These are phyloP conservation scores for Dioscorea dumetorum DNA, from an alignment of 106 monocot genomes.

Conservation along the genomic window DNA sequence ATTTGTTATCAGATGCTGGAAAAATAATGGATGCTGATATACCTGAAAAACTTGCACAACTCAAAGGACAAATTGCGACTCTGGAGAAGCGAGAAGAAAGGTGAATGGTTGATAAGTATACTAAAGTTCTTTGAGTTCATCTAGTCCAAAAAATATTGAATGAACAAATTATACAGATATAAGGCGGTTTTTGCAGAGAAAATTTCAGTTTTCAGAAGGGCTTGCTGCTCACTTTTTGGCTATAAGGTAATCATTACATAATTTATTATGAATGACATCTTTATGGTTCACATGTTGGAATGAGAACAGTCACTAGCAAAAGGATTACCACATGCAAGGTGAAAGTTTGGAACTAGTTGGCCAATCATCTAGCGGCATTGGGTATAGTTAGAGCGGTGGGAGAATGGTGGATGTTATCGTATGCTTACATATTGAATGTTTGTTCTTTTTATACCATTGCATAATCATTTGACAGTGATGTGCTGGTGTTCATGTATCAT, in stretches of 20 bases:
- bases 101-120: slow-evolving; percentile 15
- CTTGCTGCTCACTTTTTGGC: slow-evolving; percentile 95
- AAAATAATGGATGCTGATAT: slow-evolving; percentile 57
- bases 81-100: slow-evolving; percentile 99
- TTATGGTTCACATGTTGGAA: too few species aligned
- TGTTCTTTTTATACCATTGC: too few species aligned
- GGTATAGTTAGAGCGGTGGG: too few species aligned
- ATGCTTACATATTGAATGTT: too few species aligned
- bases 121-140: neutral
- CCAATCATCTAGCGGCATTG: too few species aligned
- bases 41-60: slow-evolving; percentile 84
- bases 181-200: slow-evolving; percentile 96
- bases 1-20: slow-evolving; percentile 38
- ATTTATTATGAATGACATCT: too few species aligned
- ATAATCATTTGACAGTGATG: too few species aligned
- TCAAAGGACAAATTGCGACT: slow-evolving; percentile 92
- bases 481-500: too few species aligned
- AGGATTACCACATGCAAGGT: too few species aligned
- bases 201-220: slow-evolving; percentile 96
- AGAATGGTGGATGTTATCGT: too few species aligned
- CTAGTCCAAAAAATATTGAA: neutral
- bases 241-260: slow-evolving; percentile 58
- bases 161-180: slow-evolving; percentile 50
- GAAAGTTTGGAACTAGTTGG: too few species aligned
- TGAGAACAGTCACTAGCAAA: too few species aligned